Conservation (phyloP, 306 rosid genomes). For the Malus sieversii region DNA sequence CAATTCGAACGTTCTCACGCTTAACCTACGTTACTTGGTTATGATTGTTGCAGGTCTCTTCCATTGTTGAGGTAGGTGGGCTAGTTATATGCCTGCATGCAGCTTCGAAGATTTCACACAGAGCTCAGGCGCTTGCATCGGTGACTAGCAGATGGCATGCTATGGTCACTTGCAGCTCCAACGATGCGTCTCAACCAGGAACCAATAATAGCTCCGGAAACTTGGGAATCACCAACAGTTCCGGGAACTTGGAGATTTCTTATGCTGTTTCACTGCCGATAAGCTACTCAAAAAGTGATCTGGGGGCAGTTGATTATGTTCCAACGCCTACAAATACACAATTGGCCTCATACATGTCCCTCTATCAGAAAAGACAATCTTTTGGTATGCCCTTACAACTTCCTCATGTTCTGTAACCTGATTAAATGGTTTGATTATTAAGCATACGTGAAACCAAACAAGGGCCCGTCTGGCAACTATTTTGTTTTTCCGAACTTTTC, state of each 20-base stretch:
- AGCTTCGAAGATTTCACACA: conserved; percentile 40
- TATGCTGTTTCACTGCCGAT: conserved; percentile 3
- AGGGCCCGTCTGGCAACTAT: background rate
- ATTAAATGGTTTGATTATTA: background rate
- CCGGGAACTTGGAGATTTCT: conserved; percentile 4
- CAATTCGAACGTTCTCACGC: background rate
- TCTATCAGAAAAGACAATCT: conserved; percentile 36
- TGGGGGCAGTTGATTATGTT: conserved; percentile 26
- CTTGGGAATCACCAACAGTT: background rate
- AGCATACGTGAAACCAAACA: no score
- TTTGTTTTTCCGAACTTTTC: background rate
- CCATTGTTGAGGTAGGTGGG: conserved; percentile 37
- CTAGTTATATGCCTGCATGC: conserved; percentile 34
- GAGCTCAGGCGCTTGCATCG: conserved; percentile 39
- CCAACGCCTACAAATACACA: conserved; percentile 31
- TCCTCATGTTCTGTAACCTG: background rate
- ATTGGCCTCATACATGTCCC: conserved; percentile 30
- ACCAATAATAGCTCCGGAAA: conserved; percentile 4
- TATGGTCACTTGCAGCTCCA: conserved; percentile 34
- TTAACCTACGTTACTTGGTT: background rate
- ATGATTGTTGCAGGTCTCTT: conserved; percentile 23
- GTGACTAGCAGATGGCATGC: conserved; percentile 50
- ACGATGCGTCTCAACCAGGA: conserved; percentile 4
- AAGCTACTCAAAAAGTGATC: conserved; percentile 32
- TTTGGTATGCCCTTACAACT: conserved; percentile 24